Percentiles rank a stretch among this genome's conserved stretches.
Conservation (phyloP, 2,329 filamentous ascomycete species). For the Colletotrichum nymphaeae region DNA sequence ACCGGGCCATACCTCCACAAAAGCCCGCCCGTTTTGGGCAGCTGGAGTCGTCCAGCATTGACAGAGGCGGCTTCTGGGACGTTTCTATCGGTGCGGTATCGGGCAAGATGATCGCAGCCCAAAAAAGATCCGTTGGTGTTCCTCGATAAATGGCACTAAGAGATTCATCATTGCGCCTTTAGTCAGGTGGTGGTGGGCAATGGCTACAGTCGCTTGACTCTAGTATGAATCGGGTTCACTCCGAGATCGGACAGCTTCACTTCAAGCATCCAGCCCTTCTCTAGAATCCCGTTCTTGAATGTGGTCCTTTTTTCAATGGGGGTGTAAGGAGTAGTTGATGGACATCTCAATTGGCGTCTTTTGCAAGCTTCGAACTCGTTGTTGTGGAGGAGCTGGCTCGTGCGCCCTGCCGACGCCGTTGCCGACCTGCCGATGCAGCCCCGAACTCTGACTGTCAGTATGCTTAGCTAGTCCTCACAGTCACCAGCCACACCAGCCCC, state of each 20-base stretch:
- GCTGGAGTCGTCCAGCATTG: not conserved
- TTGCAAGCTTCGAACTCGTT: not conserved
- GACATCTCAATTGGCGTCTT: not conserved
- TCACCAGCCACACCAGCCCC: not conserved
- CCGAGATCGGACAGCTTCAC: not conserved
- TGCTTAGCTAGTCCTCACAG: not conserved
- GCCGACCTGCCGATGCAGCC: slow-evolving; percentile 18
- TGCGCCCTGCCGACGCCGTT: slow-evolving; percentile 9
- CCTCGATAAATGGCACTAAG: too few species aligned
- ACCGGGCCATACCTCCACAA: slow-evolving; percentile 13
- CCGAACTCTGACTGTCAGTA: not conserved
- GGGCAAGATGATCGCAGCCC: not conserved
- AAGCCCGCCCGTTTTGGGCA: slow-evolving; percentile 14
- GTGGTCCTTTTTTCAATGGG: not conserved
- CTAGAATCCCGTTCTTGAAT: not conserved
- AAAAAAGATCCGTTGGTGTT: not conserved
- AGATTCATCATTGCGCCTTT: too few species aligned
- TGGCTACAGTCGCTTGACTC: not conserved
- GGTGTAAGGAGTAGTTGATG: not conserved
- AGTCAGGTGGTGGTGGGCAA: not conserved
- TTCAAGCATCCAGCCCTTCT: not conserved
- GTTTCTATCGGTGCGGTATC: slow-evolving; percentile 23
- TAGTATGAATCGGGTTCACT: not conserved
- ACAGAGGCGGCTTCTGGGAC: not conserved
- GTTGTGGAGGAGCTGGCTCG: not conserved